Evolutionary conservation across 2,329 filamentous ascomycete genomes (phyloP), one percentile per base, ranked within the genome.

Genomic region (Pseudocercospora fuligena): DNA sequence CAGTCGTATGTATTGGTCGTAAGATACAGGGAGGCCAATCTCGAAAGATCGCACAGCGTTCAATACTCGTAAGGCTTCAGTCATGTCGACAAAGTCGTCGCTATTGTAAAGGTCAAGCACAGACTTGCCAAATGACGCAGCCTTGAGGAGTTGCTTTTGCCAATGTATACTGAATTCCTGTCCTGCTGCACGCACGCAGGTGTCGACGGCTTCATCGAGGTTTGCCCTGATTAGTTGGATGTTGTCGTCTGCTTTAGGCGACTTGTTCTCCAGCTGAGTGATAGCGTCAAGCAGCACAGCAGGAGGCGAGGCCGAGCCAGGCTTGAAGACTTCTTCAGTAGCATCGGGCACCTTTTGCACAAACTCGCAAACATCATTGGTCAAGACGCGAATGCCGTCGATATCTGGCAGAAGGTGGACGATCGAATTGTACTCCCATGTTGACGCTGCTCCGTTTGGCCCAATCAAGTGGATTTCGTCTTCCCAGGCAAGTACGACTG

Each of bases 1-100:
- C 61, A 99, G 86, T 5, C 93, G 91, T 70, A 95, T 88, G 77
- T 95, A 98, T 78, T 99, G 94, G 69, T 97, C 94, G 76, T 95
- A 97, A 3, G 94, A 97, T 4, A 99, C 79, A 0, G 94, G 93
- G 23, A 99, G 83, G 2, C 95, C 95, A 61, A 98, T 87, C 74
- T 96, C 92, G 77, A 95, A 98, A 78, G 92, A 96, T 60, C 95
- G 89, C 12, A 94, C 91, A 6, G 94, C 94, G 74, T 97, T 98
- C 57, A 99, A 84, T 0, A 99, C 94, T 16, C 95, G 90, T 16
- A 99, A 82, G 0, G 90, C 95, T 79, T 99, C 94, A 73, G 93
- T 97, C 90, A 97, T 98, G 69, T 98, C 94, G 62, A 99, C 95
- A 80, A 98, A 99, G 71, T 99, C 94, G 75, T 99, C 95, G 76